Evolutionary conservation across 2,329 filamentous ascomycete genomes (phyloP).

Genomic region (Aspergillus pseudoterreus): DNA sequence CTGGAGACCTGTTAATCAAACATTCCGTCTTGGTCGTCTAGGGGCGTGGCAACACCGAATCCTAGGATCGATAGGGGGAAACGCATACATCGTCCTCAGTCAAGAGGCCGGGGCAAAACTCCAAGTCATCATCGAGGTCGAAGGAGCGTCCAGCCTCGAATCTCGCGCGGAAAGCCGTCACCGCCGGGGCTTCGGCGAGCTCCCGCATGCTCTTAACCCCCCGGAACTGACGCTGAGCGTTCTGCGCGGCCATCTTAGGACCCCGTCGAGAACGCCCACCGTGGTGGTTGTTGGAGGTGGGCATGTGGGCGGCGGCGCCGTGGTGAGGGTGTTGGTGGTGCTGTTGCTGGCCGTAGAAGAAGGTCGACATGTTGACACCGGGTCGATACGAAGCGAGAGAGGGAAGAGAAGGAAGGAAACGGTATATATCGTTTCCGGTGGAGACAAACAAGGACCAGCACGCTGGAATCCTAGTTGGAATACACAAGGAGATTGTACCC

Average conservation of each 20-base stretch:
- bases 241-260: conserved; percentile 75
- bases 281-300: conserved; percentile 69
- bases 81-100: conserved; percentile 82
- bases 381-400: conserved; percentile 12
- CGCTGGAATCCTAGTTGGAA: conserved; percentile 11
- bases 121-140: conserved; percentile 90
- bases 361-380: conserved; percentile 42
- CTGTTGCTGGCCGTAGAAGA: conserved; percentile 46
- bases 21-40: background rate
- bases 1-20: conserved; percentile 44
- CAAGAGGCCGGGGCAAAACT: conserved; percentile 89
- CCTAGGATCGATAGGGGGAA: background rate
- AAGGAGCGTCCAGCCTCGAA: conserved; percentile 92
- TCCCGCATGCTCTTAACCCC: conserved; percentile 84
- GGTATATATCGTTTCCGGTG: conserved; percentile 16
- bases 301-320: conserved; percentile 51
- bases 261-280: conserved; percentile 80
- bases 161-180: conserved; percentile 75
- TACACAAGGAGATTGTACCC: conserved; percentile 9
- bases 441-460: conserved; percentile 23
- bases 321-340: conserved; percentile 40
- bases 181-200: conserved; percentile 69
- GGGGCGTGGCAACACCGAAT: no score
- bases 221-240: conserved; percentile 81
- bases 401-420: conserved; percentile 6